Evolutionary conservation across 257 asterid genomes (phyloP).

Genomic region (Solanum lycopersicoides): DNA sequence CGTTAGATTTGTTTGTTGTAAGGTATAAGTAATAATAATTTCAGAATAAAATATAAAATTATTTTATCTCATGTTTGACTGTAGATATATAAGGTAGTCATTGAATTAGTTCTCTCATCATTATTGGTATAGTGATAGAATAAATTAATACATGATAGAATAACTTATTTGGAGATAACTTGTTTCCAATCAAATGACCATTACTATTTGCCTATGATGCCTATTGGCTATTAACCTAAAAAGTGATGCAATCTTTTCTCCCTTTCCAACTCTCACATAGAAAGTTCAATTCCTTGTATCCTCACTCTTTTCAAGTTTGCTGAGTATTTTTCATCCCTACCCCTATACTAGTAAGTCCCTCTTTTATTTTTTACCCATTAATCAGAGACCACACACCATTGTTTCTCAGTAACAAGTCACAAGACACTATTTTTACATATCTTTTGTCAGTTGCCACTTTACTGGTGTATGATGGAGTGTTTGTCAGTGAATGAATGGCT

Average conservation of each 20-base stretch:
- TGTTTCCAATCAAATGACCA: too few relatives aligned
- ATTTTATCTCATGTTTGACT: too few relatives aligned
- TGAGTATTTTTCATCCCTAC: constrained; percentile 1
- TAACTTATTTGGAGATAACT: too few relatives aligned
- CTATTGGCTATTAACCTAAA: constrained; percentile 20
- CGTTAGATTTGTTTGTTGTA: not conserved
- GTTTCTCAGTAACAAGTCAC: constrained; percentile 3
- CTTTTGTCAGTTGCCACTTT: constrained; percentile 35
- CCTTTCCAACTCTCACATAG: not conserved
- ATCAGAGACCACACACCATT: not conserved
- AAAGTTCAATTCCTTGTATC: not conserved
- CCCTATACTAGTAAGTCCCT: not conserved
- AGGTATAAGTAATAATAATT: not conserved
- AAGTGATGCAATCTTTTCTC: not conserved
- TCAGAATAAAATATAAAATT: too few relatives aligned
- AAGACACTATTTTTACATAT: not conserved
- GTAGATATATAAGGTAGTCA: not conserved
- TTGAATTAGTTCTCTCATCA: too few relatives aligned
- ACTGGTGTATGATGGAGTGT: constrained; percentile 42
- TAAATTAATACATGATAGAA: too few relatives aligned
- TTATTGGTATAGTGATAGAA: too few relatives aligned
- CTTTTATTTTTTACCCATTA: constrained; percentile 9
- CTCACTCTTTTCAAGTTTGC: not conserved
- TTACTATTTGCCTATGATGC: not conserved
- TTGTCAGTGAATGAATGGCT: constrained; percentile 88